A percentile compares a stretch with the other conserved stretches of the same genome.
These are phyloP conservation scores for Xylariomycetidae sp. DNA, from an alignment of 2,329 filamentous ascomycete species.

Conservation along the genomic window DNA sequence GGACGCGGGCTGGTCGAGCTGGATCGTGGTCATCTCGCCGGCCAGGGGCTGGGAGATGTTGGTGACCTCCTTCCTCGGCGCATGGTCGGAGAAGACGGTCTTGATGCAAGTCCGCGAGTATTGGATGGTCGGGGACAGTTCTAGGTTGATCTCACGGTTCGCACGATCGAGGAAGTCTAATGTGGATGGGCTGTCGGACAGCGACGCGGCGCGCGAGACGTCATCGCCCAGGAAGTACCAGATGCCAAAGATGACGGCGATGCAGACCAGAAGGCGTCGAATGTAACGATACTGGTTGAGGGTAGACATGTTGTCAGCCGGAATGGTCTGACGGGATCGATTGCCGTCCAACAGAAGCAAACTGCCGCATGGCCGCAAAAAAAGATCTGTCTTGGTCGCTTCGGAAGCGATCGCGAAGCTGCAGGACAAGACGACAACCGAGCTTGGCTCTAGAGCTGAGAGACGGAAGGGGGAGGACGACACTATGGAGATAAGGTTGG, in stretches of 20 bases:
- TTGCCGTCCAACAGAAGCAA: no score
- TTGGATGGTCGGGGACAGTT: background rate
- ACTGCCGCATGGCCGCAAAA: no score
- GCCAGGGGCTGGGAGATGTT: slow-evolving; percentile 32
- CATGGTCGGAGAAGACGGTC: slow-evolving; percentile 25
- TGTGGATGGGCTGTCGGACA: background rate
- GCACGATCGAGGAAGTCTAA: background rate
- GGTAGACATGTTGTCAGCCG: no score
- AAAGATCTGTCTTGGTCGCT: no score
- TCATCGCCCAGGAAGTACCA: background rate
- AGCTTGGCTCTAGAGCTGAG: no score
- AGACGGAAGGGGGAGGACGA: no score
- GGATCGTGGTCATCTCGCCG: slow-evolving; percentile 21
- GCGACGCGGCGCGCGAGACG: background rate
- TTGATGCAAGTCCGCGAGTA: slow-evolving; percentile 25
- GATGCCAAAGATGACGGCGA: background rate
- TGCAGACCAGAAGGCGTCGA: background rate
- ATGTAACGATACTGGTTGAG: no score
- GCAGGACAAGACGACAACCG: no score
- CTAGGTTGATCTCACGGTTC: background rate
- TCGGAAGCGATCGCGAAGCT: no score
- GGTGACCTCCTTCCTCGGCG: slow-evolving; percentile 31
- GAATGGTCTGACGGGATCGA: no score
- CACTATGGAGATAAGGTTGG: no score
- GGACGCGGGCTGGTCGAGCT: background rate